A percentile compares a stretch with the other conserved stretches of the same genome.
Conservation (phyloP, 2,329 filamentous ascomycete species). For the Clonostachys rhizophaga region DNA sequence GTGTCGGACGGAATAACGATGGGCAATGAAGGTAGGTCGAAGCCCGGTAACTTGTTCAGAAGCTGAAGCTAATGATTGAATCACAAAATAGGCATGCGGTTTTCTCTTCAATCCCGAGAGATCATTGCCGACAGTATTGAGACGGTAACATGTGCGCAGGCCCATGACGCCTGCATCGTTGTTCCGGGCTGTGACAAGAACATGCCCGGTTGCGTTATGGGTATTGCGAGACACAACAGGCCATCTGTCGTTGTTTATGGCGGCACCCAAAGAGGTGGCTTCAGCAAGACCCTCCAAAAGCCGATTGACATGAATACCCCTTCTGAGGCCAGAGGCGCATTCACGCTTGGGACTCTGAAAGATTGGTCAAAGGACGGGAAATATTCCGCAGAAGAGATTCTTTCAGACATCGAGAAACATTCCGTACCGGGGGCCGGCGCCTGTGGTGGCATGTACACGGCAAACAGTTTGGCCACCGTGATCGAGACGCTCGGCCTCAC, state of each 20-base stretch:
- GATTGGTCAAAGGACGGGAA: slow-evolving; percentile 59
- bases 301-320: slow-evolving; percentile 85
- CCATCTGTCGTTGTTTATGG: slow-evolving; percentile 96
- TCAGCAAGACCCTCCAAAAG: slow-evolving; percentile 69
- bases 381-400: slow-evolving; percentile 69
- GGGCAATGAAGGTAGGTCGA: slow-evolving; percentile 72
- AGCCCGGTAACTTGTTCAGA: background rate
- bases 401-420: slow-evolving; percentile 76
- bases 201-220: slow-evolving; percentile 92
- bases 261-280: slow-evolving; percentile 85
- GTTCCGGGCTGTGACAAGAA: slow-evolving; percentile 97
- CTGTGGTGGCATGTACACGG: slow-evolving; percentile 87
- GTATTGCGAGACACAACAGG: slow-evolving; percentile 83
- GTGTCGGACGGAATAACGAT: slow-evolving; percentile 92
- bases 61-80: background rate
- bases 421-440: slow-evolving; percentile 64
- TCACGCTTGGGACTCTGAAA: slow-evolving; percentile 71
- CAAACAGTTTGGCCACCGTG: slow-evolving; percentile 88
- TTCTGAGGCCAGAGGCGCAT: slow-evolving; percentile 83
- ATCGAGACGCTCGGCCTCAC: slow-evolving; percentile 89
- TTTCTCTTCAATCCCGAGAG: slow-evolving; percentile 84
- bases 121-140: slow-evolving; percentile 94
- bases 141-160: slow-evolving; percentile 86
- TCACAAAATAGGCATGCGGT: slow-evolving; percentile 70
- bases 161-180: slow-evolving; percentile 88